phyloP scores from a whole-genome alignment of 345 rosid species.

The Aquilaria malaccensis region DNA sequence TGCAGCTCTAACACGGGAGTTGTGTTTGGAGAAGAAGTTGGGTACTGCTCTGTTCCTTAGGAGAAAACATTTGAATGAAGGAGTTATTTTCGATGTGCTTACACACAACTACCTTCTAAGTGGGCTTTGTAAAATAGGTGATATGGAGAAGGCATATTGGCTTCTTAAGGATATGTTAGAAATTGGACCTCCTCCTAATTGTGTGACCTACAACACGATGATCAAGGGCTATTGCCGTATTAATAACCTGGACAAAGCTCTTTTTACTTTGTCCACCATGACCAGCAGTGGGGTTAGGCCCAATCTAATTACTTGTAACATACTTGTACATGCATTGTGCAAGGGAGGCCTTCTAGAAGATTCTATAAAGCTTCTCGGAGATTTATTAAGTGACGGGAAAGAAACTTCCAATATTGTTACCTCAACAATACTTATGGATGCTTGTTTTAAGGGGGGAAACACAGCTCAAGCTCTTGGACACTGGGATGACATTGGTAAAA shows the following conservation, averaged over 20 bases:
- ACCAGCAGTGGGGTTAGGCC: conserved; percentile 41
- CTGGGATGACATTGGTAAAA: conserved; percentile 39
- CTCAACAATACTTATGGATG: conserved; percentile 67
- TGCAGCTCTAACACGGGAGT: conserved; percentile 32
- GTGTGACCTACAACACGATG: conserved; percentile 52
- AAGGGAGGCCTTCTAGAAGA: conserved; percentile 45
- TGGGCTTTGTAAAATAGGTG: conserved; percentile 47
- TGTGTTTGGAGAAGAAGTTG: conserved; percentile 56
- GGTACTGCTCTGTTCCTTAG: conserved; percentile 61
- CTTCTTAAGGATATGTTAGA: conserved; percentile 63
- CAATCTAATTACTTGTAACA: conserved; percentile 57
- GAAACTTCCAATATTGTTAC: conserved; percentile 35
- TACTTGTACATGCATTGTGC: conserved; percentile 53
- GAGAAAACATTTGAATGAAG: conserved; percentile 40
- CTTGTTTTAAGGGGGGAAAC: conserved; percentile 52
- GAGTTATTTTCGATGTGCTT: conserved; percentile 46
- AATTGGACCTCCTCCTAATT: conserved; percentile 54
- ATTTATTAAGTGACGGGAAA: conserved; percentile 32
- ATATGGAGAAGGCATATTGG: conserved; percentile 44
- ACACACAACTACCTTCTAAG: conserved; percentile 62
- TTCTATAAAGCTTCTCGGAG: conserved; percentile 39
- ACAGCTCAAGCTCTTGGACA: conserved; percentile 35
- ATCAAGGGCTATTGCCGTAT: conserved; percentile 53
- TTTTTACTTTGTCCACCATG: conserved; percentile 42
- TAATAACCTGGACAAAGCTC: conserved; percentile 52